These are phyloP conservation scores for Ophiostoma angusticollis DNA, from an alignment of 2,329 filamentous ascomycete species.

Conservation along the genomic window DNA sequence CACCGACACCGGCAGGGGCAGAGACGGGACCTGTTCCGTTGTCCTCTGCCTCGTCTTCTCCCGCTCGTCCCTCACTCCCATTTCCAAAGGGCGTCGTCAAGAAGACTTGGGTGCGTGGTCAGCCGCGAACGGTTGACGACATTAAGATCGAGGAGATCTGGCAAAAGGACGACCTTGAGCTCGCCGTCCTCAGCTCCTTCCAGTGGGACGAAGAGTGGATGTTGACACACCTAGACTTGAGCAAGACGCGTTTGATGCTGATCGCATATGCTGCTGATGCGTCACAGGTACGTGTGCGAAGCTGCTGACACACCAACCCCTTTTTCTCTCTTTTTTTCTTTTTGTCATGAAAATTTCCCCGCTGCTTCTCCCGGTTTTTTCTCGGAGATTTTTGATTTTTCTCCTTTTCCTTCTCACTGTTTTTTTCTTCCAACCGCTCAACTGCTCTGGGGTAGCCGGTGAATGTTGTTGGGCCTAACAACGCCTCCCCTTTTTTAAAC, in stretches of 20 bases:
- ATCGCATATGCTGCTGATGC: slow-evolving; percentile 42
- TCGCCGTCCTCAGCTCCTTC: slow-evolving; percentile 76
- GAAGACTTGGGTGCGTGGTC: slow-evolving; percentile 63
- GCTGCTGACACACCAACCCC: too few relatives aligned
- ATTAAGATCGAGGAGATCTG: slow-evolving; percentile 83
- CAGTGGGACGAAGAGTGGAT: slow-evolving; percentile 78
- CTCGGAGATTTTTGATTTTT: too few relatives aligned
- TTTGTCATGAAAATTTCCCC: too few relatives aligned
- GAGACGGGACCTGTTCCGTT: too few relatives aligned
- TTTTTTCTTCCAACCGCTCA: too few relatives aligned
- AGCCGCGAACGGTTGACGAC: slow-evolving; percentile 50
- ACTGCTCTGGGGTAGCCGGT: too few relatives aligned
- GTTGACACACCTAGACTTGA: slow-evolving; percentile 52
- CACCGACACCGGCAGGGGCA: not conserved
- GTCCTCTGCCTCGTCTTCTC: not conserved
- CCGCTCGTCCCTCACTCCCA: slow-evolving; percentile 18
- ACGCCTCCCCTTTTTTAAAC: too few relatives aligned
- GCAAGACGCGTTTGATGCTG: slow-evolving; percentile 48
- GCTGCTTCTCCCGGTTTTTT: not conserved
- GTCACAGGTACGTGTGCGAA: slow-evolving; percentile 36
- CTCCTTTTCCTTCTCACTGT: too few relatives aligned
- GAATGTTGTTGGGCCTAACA: too few relatives aligned
- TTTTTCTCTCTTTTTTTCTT: too few relatives aligned
- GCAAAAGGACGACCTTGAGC: slow-evolving; percentile 55
- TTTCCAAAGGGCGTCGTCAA: slow-evolving; percentile 56